Evolutionary conservation across 139 green algal genomes (phyloP).

Genomic region (Chlamydomonas sp.): DNA sequence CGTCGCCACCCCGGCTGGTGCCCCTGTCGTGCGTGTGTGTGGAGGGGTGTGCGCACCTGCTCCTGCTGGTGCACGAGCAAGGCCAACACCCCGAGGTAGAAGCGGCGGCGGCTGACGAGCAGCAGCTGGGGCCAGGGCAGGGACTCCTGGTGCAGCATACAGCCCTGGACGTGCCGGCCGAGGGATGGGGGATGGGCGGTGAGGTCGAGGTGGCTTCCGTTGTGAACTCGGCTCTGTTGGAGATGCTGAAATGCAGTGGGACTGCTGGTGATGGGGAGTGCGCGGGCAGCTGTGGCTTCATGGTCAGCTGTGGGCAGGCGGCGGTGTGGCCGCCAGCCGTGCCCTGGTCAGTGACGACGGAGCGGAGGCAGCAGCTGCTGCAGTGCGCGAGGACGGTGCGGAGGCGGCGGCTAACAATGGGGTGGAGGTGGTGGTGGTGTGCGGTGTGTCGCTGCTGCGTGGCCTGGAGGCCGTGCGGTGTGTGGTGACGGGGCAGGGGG

Average conservation of each 20-base stretch:
- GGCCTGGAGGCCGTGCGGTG: background rate
- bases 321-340: background rate
- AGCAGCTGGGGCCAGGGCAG: too few species aligned
- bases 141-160: too few species aligned
- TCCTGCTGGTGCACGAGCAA: background rate
- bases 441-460: background rate
- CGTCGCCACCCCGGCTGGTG: too few species aligned
- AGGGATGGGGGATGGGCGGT: too few species aligned
- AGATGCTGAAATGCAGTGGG: too few species aligned
- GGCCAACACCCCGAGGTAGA: too few species aligned
- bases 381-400: background rate
- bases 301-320: background rate
- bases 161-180: too few species aligned
- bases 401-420: background rate
- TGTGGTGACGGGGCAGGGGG: background rate
- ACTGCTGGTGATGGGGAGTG: background rate
- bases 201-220: too few species aligned
- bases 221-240: too few species aligned
- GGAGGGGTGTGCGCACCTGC: slow-evolving; percentile 13
- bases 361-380: background rate
- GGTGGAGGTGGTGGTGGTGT: background rate
- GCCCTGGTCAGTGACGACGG: background rate
- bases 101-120: too few species aligned
- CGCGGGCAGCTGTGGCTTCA: background rate
- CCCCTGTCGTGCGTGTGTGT: slow-evolving; percentile 1